Evolutionary conservation across 495 filamentous ascomycete species (phyloP).

Genomic region (Aspergillus diversus): DNA sequence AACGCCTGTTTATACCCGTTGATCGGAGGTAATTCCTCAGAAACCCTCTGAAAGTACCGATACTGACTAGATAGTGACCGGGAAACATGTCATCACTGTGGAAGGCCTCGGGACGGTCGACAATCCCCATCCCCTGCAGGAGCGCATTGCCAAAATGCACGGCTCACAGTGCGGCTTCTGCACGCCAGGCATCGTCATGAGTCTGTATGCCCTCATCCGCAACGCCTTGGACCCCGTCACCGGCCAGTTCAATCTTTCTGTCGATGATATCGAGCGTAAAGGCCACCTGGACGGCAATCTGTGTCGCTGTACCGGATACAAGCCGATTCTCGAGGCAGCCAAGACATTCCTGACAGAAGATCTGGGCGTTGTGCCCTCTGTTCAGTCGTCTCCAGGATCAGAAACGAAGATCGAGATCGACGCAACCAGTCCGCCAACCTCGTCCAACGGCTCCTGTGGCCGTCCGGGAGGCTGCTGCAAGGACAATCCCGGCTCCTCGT

Average conservation of each 20-base stretch:
- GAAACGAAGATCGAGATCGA: neutral
- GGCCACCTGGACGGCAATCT: conserved; percentile 84
- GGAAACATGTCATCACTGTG: conserved; percentile 99
- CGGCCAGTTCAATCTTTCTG: conserved; percentile 37
- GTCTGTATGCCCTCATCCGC: conserved; percentile 65
- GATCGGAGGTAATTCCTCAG: conserved; percentile 56
- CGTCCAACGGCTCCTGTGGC: conserved; percentile 48
- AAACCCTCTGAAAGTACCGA: conserved; percentile 2
- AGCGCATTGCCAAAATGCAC: conserved; percentile 78
- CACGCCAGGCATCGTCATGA: conserved; percentile 97
- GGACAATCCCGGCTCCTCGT: conserved; percentile 39
- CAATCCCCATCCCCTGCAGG: conserved; percentile 85
- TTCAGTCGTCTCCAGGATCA: neutral
- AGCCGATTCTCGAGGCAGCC: conserved; percentile 92
- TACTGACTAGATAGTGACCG: conserved; percentile 59
- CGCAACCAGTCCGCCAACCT: neutral
- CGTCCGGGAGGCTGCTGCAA: conserved; percentile 61
- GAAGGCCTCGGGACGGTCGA: conserved; percentile 92
- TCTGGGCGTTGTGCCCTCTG: conserved; percentile 36
- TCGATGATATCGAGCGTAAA: conserved; percentile 81
- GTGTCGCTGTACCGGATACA: conserved; percentile 93
- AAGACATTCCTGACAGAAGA: conserved; percentile 56
- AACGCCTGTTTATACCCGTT: conserved; percentile 94
- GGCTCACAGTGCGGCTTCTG: conserved; percentile 82
- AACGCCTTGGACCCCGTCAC: conserved; percentile 65